Evolutionary conservation across 306 rosid genomes (phyloP).

Genomic region (Quercus variabilis): DNA sequence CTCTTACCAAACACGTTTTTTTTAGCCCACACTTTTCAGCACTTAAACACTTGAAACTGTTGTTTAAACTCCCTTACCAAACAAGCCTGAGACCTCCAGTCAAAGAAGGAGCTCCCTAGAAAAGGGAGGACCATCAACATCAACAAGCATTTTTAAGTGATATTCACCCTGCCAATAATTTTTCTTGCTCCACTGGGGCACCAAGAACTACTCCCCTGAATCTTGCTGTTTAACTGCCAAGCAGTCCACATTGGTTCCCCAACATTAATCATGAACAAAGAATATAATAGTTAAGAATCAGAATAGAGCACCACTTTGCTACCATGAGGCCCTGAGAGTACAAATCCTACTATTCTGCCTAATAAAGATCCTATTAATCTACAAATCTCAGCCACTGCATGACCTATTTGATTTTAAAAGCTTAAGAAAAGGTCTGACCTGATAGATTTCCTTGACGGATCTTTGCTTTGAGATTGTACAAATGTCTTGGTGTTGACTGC

Average conservation of each 20-base stretch:
- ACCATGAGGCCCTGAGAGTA: neutral
- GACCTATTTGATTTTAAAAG: slow-evolving; percentile 14
- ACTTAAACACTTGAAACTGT: no score
- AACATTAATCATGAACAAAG: neutral
- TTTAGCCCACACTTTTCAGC: no score
- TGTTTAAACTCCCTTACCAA: no score
- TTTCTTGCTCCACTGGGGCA: neutral
- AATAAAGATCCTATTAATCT: slow-evolving; percentile 2
- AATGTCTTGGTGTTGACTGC: slow-evolving; percentile 77
- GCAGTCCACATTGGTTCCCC: neutral
- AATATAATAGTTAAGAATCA: neutral
- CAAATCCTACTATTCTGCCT: neutral
- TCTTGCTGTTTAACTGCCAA: slow-evolving; percentile 7
- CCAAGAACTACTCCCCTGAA: neutral
- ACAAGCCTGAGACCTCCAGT: no score
- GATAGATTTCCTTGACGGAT: slow-evolving; percentile 73
- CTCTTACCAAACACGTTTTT: no score
- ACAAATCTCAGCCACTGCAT: neutral
- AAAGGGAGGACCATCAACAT: no score
- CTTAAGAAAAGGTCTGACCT: slow-evolving; percentile 38
- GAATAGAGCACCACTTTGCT: neutral
- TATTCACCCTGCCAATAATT: neutral
- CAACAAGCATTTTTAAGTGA: no score
- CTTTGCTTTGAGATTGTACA: slow-evolving; percentile 79
- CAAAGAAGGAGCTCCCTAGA: no score